These are phyloP conservation scores for Leucocoprinus leucothites DNA, from an alignment of 768 basidiomycete genomes.

Conservation along the genomic window DNA sequence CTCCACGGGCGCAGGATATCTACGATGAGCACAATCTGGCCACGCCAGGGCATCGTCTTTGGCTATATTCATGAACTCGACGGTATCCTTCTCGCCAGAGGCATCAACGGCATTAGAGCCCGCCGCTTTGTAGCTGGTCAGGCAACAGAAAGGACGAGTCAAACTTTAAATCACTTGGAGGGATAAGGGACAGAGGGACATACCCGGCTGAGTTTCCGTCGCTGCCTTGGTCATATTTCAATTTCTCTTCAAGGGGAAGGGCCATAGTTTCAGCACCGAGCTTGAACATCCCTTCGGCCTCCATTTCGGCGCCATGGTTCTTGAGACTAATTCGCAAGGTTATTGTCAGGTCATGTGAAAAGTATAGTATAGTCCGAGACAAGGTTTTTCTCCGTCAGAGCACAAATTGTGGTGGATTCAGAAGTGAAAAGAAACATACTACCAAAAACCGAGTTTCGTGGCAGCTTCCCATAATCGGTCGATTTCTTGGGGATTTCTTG, in stretches of 20 bases:
- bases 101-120: slow-evolving; percentile 65
- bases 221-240: slow-evolving; percentile 57
- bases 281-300: slow-evolving; percentile 50
- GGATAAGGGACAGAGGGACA: not conserved
- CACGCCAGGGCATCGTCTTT: slow-evolving; percentile 68
- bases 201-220: slow-evolving; percentile 39
- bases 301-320: slow-evolving; percentile 50
- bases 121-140: slow-evolving; percentile 54
- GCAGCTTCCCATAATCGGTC: slow-evolving; percentile 55
- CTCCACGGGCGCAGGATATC: slow-evolving; percentile 54
- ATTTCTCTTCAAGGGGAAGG: slow-evolving; percentile 53
- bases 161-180: slow-evolving; percentile 15
- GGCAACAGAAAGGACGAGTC: not conserved
- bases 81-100: slow-evolving; percentile 49
- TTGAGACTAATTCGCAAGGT: slow-evolving; percentile 47
- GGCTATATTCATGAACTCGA: slow-evolving; percentile 64
- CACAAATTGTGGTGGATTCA: no score
- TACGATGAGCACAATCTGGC: slow-evolving; percentile 48
- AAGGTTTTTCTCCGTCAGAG: no score
- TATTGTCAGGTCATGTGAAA: no score
- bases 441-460: slow-evolving; percentile 64
- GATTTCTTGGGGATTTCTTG: slow-evolving; percentile 39
- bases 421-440: slow-evolving; percentile 36
- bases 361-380: no score
- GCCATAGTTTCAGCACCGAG: slow-evolving; percentile 53